These are phyloP conservation scores for Ceratobasidium theobromae DNA, from an alignment of 1,284 basidiomycete genomes.

Conservation along the genomic window DNA sequence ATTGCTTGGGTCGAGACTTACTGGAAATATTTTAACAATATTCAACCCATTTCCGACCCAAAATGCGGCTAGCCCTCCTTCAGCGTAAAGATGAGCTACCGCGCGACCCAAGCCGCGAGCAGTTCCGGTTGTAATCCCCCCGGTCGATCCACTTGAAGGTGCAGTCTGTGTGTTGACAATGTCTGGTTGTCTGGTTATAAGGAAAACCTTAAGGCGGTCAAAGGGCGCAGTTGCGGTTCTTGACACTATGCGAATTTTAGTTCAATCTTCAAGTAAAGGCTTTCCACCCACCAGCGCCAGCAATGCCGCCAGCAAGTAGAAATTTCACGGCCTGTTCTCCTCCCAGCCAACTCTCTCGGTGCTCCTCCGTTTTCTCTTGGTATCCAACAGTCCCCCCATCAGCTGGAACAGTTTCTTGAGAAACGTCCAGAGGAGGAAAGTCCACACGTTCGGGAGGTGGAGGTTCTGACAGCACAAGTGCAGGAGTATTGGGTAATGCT, in stretches of 20 bases:
- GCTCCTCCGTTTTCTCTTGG: conserved; percentile 49
- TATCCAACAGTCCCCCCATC: conserved; percentile 38
- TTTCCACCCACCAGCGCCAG: conserved; percentile 74
- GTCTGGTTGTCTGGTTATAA: conserved; percentile 83
- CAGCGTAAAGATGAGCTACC: conserved; percentile 75
- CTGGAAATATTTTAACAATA: conserved; percentile 89
- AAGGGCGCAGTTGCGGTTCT: conserved; percentile 97
- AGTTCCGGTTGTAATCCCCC: conserved; percentile 52
- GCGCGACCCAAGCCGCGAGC: conserved; percentile 72
- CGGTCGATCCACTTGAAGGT: conserved; percentile 28
- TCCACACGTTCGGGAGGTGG: conserved; percentile 40
- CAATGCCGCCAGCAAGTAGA: conserved; percentile 89
- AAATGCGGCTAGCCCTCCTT: conserved; percentile 88
- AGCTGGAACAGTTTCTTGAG: conserved; percentile 47
- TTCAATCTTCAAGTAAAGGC: background rate
- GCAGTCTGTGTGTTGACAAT: conserved; percentile 42
- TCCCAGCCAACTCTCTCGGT: conserved; percentile 62
- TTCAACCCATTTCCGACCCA: conserved; percentile 81
- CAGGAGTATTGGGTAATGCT: conserved; percentile 27
- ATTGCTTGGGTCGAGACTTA: conserved; percentile 38
- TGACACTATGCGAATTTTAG: conserved; percentile 62
- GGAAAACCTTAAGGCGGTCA: conserved; percentile 94
- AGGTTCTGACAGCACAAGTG: conserved; percentile 34
- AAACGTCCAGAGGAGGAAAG: conserved; percentile 42
- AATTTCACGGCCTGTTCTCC: conserved; percentile 82